Base-by-base conservation (phyloP, 2,329 filamentous ascomycete genomes). In the Sclerotinia minor region DNA sequence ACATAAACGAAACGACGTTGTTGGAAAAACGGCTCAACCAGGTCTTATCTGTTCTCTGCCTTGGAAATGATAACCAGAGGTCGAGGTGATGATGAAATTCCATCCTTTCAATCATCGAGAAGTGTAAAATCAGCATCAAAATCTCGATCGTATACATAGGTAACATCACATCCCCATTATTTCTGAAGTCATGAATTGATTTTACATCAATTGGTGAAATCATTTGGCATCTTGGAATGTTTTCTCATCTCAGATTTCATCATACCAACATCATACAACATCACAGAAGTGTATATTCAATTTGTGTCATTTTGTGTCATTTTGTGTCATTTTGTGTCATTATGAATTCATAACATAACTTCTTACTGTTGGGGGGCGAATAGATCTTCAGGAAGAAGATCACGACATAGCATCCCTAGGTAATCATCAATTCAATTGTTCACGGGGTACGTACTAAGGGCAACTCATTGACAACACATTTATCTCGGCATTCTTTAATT, bases 161-260 rank as follows among this genome's bases (percentile, higher is more conserved):
- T 65, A 65, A 65, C 44, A 65, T 65, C 64, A 65, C 59, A 26
- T 35, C 64, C 29, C 64, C 64, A 65, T 65, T 65, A 32, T 65
- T 65, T 58, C 38, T 35, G 8, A 24, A 58, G 17, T 50, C 21
- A 21, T 35, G 24, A 59, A 21, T 64, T 54, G 32, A 26, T 50
- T 63, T 59, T 44, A 47, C 58, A 24, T 60, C 6, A 60, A 32
- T n/a, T 21, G 29, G 13, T 54, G 29, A 13, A 11, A 29, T 53
- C 15, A 24, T 32, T 29, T 45, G 6, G n/a, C 7, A 35, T 35
- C 6, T 35, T 35, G 35, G 35, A 8, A 29, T 26, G 5, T 26
- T 29, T 58, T 29, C 47, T 41, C 9, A 21, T 41, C 13, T 41
- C 47, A 17, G 2, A 65, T 65, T 38, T 49, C 63, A 65, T 49